These are phyloP conservation scores for Pichia sp. DNA, from an alignment of 1,139 yeast species.

Conservation along the genomic window DNA sequence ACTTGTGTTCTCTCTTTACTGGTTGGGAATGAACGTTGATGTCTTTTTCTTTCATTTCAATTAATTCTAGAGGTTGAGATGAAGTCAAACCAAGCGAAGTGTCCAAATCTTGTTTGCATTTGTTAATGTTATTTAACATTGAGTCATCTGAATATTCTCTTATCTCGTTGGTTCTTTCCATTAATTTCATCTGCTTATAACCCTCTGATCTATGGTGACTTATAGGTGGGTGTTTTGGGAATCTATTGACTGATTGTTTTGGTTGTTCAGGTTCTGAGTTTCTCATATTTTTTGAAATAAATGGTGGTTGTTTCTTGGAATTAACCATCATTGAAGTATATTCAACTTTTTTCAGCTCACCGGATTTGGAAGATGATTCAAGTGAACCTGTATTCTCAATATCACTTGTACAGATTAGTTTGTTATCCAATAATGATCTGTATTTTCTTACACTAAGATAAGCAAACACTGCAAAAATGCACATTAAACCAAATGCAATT, in stretches of 20 bases:
- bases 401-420: background rate
- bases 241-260: background rate
- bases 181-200: background rate
- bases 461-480: conserved; percentile 4
- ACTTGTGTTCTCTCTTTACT: too few species aligned
- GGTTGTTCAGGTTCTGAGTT: too few species aligned
- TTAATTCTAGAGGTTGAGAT: background rate
- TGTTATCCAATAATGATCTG: background rate
- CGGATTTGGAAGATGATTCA: background rate
- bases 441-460: conserved; percentile 6
- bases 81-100: background rate
- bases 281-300: too few species aligned
- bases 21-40: too few species aligned
- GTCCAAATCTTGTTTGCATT: background rate
- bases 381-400: background rate
- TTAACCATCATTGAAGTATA: too few species aligned
- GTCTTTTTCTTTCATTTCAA: background rate
- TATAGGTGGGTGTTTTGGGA: background rate
- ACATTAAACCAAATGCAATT: background rate
- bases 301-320: too few species aligned
- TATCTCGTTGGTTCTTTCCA: background rate
- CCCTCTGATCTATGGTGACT: background rate
- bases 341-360: too few species aligned
- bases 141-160: background rate
- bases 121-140: background rate